phyloP scores from a whole-genome alignment of 1,139 yeast species.

The Protomyces pachydermus region DNA sequence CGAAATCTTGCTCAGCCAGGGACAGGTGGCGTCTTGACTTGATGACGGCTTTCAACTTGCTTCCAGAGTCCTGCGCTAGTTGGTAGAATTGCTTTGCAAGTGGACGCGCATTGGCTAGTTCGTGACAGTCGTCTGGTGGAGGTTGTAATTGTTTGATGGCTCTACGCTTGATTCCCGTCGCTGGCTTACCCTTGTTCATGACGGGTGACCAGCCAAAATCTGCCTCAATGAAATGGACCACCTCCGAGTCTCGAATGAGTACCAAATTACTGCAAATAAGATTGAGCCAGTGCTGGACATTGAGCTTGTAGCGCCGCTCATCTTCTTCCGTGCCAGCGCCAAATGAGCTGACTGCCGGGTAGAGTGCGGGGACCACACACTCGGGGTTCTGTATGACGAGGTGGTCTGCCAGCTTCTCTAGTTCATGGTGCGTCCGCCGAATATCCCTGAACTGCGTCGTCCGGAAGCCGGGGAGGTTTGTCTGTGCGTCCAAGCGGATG shows the following conservation, averaged over 20 bases:
- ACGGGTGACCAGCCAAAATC: constrained; percentile 62
- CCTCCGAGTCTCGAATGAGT: constrained; percentile 77
- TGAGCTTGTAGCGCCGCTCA: constrained; percentile 50
- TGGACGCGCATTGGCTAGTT: constrained; percentile 80
- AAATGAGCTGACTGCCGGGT: constrained; percentile 66
- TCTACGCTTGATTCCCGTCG: constrained; percentile 77
- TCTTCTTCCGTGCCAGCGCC: constrained; percentile 85
- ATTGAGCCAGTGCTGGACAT: constrained; percentile 83
- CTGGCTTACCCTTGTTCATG: constrained; percentile 50
- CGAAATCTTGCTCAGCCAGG: constrained; percentile 57
- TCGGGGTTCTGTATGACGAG: constrained; percentile 78
- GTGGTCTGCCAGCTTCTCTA: constrained; percentile 70
- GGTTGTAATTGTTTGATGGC: constrained; percentile 87
- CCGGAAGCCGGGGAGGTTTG: constrained; percentile 70
- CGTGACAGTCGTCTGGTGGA: constrained; percentile 81
- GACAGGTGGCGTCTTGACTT: constrained; percentile 46
- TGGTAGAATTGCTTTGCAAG: constrained; percentile 72
- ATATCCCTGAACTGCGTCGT: constrained; percentile 66
- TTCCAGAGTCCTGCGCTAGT: constrained; percentile 53
- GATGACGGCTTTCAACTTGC: constrained; percentile 52
- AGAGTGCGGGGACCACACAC: constrained; percentile 87
- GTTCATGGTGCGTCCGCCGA: constrained; percentile 75
- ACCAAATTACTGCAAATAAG: constrained; percentile 70
- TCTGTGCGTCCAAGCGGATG: constrained; percentile 47
- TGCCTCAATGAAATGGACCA: constrained; percentile 78